Conservation (phyloP, 345 rosid genomes). For the Brassica rapa region DNA sequence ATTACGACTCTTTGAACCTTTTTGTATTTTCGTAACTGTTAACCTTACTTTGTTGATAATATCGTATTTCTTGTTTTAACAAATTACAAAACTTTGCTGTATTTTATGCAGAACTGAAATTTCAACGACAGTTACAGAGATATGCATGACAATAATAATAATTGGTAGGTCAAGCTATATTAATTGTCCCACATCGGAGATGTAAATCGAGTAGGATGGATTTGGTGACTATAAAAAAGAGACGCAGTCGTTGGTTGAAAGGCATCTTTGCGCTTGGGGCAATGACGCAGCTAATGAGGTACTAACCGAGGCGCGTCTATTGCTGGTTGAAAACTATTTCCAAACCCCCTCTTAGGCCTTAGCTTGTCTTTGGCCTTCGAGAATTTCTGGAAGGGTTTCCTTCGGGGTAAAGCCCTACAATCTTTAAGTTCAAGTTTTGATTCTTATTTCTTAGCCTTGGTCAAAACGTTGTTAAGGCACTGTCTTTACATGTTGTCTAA, state of each 20-base stretch:
- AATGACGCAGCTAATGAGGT: slow-evolving; percentile 1
- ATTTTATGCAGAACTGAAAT: background rate
- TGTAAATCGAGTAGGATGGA: background rate
- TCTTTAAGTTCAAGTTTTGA: background rate
- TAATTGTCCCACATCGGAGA: background rate
- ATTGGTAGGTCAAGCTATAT: background rate
- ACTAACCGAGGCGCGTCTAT: background rate
- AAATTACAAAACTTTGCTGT: background rate
- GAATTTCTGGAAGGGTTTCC: background rate
- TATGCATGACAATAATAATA: background rate
- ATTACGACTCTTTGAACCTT: background rate
- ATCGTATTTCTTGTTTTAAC: background rate
- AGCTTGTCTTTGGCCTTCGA: background rate
- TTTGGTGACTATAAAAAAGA: background rate
- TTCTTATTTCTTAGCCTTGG: background rate
- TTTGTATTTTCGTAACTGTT: background rate
- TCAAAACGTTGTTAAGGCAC: too few relatives aligned
- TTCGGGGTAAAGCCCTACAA: background rate
- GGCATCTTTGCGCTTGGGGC: background rate
- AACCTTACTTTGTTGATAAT: too few relatives aligned
- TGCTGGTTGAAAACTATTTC: background rate
- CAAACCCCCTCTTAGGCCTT: background rate
- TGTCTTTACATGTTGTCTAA: background rate
- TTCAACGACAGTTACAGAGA: background rate
- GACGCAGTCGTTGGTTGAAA: background rate